Evolutionary conservation across 148 eudicot species (phyloP).

Genomic region (Fallopia convolvulus): DNA sequence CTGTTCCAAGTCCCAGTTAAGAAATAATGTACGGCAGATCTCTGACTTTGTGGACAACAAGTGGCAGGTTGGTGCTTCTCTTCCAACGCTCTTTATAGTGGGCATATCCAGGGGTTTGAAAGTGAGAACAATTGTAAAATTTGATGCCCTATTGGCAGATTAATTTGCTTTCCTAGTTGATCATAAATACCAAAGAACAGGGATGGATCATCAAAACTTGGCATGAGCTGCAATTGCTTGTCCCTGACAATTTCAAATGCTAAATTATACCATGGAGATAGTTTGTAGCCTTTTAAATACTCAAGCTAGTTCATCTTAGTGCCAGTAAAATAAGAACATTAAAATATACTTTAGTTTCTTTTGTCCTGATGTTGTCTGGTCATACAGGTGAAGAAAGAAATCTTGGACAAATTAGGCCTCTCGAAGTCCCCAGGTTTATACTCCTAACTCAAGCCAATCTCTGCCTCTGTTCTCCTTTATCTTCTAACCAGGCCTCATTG

Average conservation of each 20-base stretch:
- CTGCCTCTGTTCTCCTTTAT: not conserved
- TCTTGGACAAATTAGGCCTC: conserved; percentile 58
- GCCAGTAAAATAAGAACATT: not conserved
- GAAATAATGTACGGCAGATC: conserved; percentile 68
- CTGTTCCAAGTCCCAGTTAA: conserved; percentile 42
- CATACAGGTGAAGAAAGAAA: conserved; percentile 80
- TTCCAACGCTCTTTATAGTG: not conserved
- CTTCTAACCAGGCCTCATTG: conserved; percentile 8
- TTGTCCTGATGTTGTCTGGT: not conserved
- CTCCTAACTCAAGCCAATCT: not conserved
- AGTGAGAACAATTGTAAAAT: not conserved
- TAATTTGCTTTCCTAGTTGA: not conserved
- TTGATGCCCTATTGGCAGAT: not conserved
- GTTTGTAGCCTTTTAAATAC: too few species aligned
- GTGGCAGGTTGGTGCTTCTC: conserved; percentile 62
- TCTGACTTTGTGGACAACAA: conserved; percentile 64
- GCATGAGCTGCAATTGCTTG: not conserved
- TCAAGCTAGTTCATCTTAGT: too few species aligned
- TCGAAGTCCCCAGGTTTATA: conserved; percentile 60
- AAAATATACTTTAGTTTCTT: not conserved
- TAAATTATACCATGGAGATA: not conserved
- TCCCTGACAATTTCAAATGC: not conserved
- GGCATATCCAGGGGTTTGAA: not conserved
- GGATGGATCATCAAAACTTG: not conserved
- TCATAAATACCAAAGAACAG: not conserved